These are phyloP conservation scores for Aleurites moluccanus DNA, from an alignment of 441 rosid genomes.

Conservation along the genomic window DNA sequence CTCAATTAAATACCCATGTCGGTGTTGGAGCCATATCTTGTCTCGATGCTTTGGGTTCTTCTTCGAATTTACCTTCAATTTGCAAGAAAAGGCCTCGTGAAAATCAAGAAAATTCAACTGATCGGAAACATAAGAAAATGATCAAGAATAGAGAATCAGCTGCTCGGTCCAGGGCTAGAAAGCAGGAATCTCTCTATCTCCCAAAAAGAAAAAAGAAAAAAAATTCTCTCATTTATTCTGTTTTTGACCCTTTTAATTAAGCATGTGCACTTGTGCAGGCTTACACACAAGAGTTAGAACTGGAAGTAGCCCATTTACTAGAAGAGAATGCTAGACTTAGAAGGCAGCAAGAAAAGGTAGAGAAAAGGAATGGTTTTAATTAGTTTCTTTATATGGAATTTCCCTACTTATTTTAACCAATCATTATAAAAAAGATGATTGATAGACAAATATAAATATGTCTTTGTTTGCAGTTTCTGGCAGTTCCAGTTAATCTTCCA, in stretches of 20 bases:
- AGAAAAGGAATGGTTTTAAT: not conserved
- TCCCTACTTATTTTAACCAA: not conserved
- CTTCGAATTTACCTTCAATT: conserved; percentile 28
- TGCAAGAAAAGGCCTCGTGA: conserved; percentile 47
- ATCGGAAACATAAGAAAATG: conserved; percentile 56
- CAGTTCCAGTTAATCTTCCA: conserved; percentile 34
- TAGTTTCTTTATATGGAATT: conserved; percentile 6
- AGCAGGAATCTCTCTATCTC: conserved; percentile 45
- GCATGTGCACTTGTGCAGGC: conserved; percentile 42
- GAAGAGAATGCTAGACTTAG: conserved; percentile 65
- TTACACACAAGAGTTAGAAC: conserved; percentile 65
- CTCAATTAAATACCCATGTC: conserved; percentile 28
- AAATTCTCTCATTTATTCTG: not conserved
- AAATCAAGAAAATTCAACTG: conserved; percentile 30
- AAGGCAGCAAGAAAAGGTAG: conserved; percentile 54
- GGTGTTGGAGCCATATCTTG: conserved; percentile 23
- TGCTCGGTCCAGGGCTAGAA: conserved; percentile 76
- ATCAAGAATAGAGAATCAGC: conserved; percentile 87
- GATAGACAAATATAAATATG: not conserved
- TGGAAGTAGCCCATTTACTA: conserved; percentile 45
- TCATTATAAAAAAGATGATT: not conserved
- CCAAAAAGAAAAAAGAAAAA: not conserved
- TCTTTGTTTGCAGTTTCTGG: conserved; percentile 27
- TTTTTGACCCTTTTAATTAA: too few species aligned
- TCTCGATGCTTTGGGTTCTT: conserved; percentile 34